phyloP scores from a whole-genome alignment of 1,284 basidiomycete species.

The Cryptococcus wingfieldii region DNA sequence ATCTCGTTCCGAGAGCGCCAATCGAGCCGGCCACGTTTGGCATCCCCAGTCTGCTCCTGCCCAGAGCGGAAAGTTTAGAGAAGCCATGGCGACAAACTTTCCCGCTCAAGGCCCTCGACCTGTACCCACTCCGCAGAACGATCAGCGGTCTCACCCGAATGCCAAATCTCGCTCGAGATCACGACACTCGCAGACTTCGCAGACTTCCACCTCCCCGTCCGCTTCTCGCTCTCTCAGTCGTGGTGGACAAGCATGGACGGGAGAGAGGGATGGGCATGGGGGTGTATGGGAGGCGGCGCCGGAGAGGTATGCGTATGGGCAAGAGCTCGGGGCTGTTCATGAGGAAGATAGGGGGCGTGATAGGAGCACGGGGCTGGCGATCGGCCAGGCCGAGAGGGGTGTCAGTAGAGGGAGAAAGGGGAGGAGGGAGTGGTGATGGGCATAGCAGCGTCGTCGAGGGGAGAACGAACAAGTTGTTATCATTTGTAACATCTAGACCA shows the following conservation, averaged over 20 bases:
- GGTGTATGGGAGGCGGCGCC: neutral
- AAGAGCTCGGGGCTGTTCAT: conserved; percentile 14
- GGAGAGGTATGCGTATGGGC: conserved; percentile 13
- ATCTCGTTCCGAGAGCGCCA: conserved; percentile 2
- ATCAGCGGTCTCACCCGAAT: neutral
- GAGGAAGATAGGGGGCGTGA: conserved; percentile 6
- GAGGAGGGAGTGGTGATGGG: neutral
- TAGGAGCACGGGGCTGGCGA: neutral
- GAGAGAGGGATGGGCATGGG: neutral
- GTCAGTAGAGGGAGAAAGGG: conserved; percentile 8
- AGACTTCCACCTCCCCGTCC: conserved; percentile 9
- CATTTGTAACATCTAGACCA: neutral
- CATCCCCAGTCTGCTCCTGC: conserved; percentile 1
- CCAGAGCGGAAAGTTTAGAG: neutral
- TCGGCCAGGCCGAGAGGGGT: conserved; percentile 8
- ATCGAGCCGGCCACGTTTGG: neutral
- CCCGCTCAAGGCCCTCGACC: neutral
- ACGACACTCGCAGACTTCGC: neutral
- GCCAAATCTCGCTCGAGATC: conserved; percentile 6
- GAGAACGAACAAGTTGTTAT: neutral
- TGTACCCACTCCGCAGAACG: neutral
- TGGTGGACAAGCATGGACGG: conserved; percentile 1
- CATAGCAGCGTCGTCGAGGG: neutral
- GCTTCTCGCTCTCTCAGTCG: conserved; percentile 4
- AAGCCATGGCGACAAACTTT: neutral